Percentiles rank a stretch among this genome's conserved stretches.
Conservation (phyloP, 2,329 filamentous ascomycete species). For the Penicillium rolfsii region DNA sequence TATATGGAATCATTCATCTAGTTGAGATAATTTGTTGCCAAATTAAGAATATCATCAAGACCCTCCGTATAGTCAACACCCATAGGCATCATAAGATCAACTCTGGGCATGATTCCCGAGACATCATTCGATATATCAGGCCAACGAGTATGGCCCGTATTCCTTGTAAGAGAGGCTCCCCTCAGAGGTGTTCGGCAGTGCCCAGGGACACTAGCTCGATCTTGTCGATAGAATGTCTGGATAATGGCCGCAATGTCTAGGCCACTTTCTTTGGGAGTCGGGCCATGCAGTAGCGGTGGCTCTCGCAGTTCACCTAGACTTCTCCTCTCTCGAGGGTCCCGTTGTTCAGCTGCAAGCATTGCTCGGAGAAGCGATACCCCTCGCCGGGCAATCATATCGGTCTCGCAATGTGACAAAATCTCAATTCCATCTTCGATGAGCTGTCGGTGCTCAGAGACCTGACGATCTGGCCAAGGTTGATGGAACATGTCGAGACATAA, state of each 20-base stretch:
- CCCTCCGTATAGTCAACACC: slow-evolving; percentile 21
- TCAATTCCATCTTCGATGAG: slow-evolving; percentile 28
- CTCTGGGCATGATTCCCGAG: not conserved
- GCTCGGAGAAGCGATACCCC: slow-evolving; percentile 25
- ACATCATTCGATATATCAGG: slow-evolving; percentile 6
- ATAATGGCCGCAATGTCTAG: slow-evolving; percentile 25
- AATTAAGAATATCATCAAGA: slow-evolving; percentile 25
- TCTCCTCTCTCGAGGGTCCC: not conserved
- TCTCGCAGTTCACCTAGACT: not conserved
- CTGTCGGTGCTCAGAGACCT: slow-evolving; percentile 25
- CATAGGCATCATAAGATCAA: slow-evolving; percentile 13
- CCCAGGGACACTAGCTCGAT: not conserved
- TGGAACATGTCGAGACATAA: slow-evolving; percentile 46
- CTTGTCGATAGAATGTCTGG: slow-evolving; percentile 22
- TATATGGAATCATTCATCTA: not conserved
- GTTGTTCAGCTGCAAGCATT: slow-evolving; percentile 21
- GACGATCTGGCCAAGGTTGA: slow-evolving; percentile 26
- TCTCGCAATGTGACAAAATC: slow-evolving; percentile 26
- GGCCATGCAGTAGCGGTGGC: not conserved
- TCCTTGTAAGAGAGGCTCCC: not conserved
- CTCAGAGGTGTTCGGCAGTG: not conserved
- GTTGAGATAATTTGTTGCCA: slow-evolving; percentile 21
- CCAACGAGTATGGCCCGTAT: slow-evolving; percentile 6
- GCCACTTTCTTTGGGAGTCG: slow-evolving; percentile 1
- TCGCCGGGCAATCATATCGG: slow-evolving; percentile 33